A percentile compares a stretch with the other conserved stretches of the same genome.
These are phyloP conservation scores for Boletus fagicola DNA, from an alignment of 768 basidiomycete genomes.

Conservation along the genomic window DNA sequence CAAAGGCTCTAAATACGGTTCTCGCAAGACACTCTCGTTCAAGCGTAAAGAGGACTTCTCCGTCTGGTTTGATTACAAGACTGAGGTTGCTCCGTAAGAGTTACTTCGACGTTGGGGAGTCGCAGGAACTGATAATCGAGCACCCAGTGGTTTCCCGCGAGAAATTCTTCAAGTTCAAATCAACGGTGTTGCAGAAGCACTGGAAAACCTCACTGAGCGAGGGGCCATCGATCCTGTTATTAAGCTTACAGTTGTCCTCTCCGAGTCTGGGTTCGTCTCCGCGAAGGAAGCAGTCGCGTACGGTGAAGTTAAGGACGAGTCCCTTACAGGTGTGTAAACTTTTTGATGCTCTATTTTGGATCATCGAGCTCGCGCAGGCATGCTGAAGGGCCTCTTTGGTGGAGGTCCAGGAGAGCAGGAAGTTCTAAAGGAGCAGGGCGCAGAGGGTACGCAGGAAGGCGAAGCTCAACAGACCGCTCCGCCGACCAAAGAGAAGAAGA, in stretches of 20 bases:
- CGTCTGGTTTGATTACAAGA: constrained; percentile 76
- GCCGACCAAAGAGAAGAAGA: constrained; percentile 37
- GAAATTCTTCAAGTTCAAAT: constrained; percentile 75
- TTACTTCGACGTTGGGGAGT: neutral
- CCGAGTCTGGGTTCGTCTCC: constrained; percentile 83
- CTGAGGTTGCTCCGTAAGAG: constrained; percentile 57
- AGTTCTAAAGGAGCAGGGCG: constrained; percentile 30
- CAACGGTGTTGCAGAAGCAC: constrained; percentile 67
- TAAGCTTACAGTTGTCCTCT: constrained; percentile 79
- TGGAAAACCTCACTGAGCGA: constrained; percentile 79
- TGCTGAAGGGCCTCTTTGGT: constrained; percentile 86
- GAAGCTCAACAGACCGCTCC: constrained; percentile 32
- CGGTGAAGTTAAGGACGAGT: constrained; percentile 81
- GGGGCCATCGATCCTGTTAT: constrained; percentile 81
- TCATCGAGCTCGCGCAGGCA: constrained; percentile 46
- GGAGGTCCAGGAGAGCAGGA: constrained; percentile 43
- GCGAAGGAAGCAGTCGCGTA: constrained; percentile 76
- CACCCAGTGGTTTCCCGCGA: constrained; percentile 62
- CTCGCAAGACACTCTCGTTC: constrained; percentile 84
- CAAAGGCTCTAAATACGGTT: constrained; percentile 68
- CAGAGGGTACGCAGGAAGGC: constrained; percentile 24
- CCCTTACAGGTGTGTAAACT: constrained; percentile 56
- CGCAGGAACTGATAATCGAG: constrained; percentile 2
- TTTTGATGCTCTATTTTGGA: neutral
- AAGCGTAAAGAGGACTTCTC: constrained; percentile 82